Conservation (phyloP, 192 early-diverging fungal genomes). For the Dimargaris xerosporica region DNA sequence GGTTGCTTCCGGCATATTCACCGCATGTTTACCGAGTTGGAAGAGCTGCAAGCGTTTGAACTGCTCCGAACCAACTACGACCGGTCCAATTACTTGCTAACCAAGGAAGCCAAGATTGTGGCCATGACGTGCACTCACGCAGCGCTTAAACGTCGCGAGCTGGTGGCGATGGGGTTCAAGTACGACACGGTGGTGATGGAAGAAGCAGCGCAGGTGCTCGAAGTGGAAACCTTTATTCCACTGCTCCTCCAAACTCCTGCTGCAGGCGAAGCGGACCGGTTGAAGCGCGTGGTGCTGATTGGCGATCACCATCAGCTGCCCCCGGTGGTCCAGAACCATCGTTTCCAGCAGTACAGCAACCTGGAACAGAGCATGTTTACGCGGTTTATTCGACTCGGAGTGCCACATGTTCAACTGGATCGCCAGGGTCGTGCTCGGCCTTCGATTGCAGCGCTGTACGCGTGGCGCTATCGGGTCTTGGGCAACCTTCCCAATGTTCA, state of each 20-base stretch:
- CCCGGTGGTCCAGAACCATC: conserved; percentile 82
- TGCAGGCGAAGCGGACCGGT: conserved; percentile 33
- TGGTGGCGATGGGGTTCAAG: conserved; percentile 79
- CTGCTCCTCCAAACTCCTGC: conserved; percentile 66
- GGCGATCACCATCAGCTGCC: conserved; percentile 97
- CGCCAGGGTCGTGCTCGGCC: conserved; percentile 65
- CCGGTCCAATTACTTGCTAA: conserved; percentile 78
- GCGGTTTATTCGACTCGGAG: conserved; percentile 79
- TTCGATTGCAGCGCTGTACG: conserved; percentile 66
- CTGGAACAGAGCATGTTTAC: conserved; percentile 94
- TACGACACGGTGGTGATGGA: conserved; percentile 96
- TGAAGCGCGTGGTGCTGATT: conserved; percentile 86
- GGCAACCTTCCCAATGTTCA: conserved; percentile 43
- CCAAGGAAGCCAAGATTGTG: conserved; percentile 90
- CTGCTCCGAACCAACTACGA: conserved; percentile 62
- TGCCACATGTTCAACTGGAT: conserved; percentile 82
- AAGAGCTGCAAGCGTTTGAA: conserved; percentile 90
- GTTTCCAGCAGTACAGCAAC: conserved; percentile 70
- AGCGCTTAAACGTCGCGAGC: conserved; percentile 73
- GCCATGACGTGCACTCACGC: conserved; percentile 98
- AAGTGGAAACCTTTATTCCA: conserved; percentile 91
- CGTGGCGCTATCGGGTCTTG: conserved; percentile 64
- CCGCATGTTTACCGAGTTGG: conserved; percentile 71
- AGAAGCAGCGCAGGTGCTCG: conserved; percentile 88
- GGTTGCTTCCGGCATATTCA: conserved; percentile 75